Evolutionary conservation across 139 green algal genomes (phyloP).

Genomic region (Gonium pectorale): DNA sequence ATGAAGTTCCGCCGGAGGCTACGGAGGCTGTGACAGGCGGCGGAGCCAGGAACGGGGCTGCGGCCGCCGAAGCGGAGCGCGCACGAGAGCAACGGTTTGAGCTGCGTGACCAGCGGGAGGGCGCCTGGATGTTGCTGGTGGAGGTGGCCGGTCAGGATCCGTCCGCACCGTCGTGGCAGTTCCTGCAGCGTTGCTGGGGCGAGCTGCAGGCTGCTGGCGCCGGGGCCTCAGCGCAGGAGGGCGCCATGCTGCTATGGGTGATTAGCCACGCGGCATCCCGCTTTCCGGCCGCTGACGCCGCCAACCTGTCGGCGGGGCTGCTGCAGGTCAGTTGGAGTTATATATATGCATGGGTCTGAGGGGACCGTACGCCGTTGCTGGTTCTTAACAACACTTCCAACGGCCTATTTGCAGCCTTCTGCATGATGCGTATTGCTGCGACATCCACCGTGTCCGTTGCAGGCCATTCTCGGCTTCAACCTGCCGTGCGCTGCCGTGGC

Average conservation of each 20-base stretch:
- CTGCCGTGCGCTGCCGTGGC: conserved; percentile 65
- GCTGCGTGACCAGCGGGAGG: conserved; percentile 29
- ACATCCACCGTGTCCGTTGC: not conserved
- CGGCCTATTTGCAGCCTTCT: no score
- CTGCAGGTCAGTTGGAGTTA: conserved; percentile 67
- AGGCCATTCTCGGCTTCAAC: conserved; percentile 69
- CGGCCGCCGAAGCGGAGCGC: not conserved
- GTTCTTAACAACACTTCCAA: no score
- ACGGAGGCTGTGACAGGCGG: no score
- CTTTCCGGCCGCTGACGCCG: conserved; percentile 72
- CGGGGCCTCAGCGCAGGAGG: conserved; percentile 36
- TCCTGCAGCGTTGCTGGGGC: conserved; percentile 73
- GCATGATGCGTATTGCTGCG: not conserved
- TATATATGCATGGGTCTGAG: no score
- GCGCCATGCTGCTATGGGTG: conserved; percentile 70
- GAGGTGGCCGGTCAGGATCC: conserved; percentile 72
- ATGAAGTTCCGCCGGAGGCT: no score
- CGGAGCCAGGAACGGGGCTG: not conserved
- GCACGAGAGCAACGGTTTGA: not conserved
- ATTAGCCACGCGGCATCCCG: conserved; percentile 69
- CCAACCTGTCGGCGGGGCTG: conserved; percentile 66
- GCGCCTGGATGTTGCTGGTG: conserved; percentile 74
- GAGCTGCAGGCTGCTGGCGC: conserved; percentile 45
- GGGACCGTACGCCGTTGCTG: no score
- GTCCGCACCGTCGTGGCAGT: conserved; percentile 76